Conservation (phyloP, 2,329 filamentous ascomycete species). For the Fusarium nodosum region DNA sequence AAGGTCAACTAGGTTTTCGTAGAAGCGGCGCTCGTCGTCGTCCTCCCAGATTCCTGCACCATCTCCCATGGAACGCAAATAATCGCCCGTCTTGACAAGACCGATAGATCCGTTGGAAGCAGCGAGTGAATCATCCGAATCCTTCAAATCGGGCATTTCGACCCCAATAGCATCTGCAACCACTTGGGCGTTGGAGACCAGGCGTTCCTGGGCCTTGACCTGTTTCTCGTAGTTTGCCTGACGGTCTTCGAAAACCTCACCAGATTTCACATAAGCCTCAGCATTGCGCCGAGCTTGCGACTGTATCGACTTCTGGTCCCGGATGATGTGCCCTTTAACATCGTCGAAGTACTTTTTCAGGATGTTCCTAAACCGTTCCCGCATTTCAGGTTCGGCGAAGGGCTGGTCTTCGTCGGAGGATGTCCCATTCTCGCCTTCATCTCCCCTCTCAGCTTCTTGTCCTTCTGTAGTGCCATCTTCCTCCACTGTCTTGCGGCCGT, state of each 20-base stretch:
- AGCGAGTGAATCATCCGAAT: constrained; percentile 78
- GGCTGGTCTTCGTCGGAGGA: constrained; percentile 73
- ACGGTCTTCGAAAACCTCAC: constrained; percentile 97
- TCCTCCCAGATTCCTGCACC: constrained; percentile 98
- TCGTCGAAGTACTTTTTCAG: constrained; percentile 92
- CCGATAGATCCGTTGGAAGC: constrained; percentile 84
- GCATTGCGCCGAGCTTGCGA: constrained; percentile 94
- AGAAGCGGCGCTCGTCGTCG: constrained; percentile 96
- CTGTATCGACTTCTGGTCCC: constrained; percentile 91
- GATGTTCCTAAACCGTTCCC: constrained; percentile 87
- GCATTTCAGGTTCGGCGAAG: constrained; percentile 80
- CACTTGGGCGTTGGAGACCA: constrained; percentile 90
- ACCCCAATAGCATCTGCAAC: constrained; percentile 88
- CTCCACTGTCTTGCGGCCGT: constrained; percentile 86
- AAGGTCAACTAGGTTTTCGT: constrained; percentile 94
- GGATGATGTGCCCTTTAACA: constrained; percentile 86
- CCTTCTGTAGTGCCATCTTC: constrained; percentile 78
- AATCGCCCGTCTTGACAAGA: constrained; percentile 93
- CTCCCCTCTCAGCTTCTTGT: constrained; percentile 59
- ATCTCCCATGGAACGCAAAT: constrained; percentile 89
- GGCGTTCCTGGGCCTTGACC: constrained; percentile 89
- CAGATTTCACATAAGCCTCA: constrained; percentile 97
- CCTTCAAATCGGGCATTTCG: constrained; percentile 94
- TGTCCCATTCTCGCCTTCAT: constrained; percentile 40
- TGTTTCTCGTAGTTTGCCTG: constrained; percentile 97